A percentile compares a stretch with the other conserved stretches of the same genome.
Evolutionary conservation across 805 yeast genomes (phyloP).

Genomic region (Lipomyces starkeyi): DNA sequence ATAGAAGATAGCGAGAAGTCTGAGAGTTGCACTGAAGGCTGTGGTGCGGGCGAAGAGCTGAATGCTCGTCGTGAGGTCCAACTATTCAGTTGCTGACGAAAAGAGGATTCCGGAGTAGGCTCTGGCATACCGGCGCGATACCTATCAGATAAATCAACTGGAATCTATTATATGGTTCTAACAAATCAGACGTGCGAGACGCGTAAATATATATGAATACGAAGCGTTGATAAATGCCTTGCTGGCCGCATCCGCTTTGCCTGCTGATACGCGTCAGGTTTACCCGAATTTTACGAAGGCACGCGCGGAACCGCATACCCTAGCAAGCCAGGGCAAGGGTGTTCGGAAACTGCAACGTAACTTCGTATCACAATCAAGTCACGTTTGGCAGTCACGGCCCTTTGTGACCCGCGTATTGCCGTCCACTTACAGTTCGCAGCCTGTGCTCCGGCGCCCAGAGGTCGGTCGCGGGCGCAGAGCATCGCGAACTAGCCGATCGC

Average conservation of each 20-base stretch:
- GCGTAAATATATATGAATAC: too few species aligned
- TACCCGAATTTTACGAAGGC: neutral
- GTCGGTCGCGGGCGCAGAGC: neutral
- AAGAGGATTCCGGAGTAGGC: conserved; percentile 27
- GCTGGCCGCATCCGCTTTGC: neutral
- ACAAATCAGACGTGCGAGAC: neutral
- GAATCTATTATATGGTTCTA: neutral
- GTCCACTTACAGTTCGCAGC: neutral
- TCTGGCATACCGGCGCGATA: conserved; percentile 6
- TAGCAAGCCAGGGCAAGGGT: neutral
- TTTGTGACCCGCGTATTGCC: neutral
- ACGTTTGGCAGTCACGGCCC: neutral
- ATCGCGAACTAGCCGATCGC: conserved; percentile 5
- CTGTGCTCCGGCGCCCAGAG: neutral
- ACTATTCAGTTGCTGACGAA: conserved; percentile 33
- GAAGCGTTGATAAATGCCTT: neutral
- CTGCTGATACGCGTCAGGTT: too few species aligned
- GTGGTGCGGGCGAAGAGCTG: conserved; percentile 22
- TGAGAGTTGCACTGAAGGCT: conserved; percentile 19
- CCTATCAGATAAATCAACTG: too few species aligned
- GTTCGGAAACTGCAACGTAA: neutral
- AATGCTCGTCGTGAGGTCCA: conserved; percentile 32
- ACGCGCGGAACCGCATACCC: neutral
- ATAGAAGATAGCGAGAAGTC: conserved; percentile 30
- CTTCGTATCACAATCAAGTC: neutral